Conservation (phyloP, 2,329 filamentous ascomycete genomes). For the Elsinoe australis region DNA sequence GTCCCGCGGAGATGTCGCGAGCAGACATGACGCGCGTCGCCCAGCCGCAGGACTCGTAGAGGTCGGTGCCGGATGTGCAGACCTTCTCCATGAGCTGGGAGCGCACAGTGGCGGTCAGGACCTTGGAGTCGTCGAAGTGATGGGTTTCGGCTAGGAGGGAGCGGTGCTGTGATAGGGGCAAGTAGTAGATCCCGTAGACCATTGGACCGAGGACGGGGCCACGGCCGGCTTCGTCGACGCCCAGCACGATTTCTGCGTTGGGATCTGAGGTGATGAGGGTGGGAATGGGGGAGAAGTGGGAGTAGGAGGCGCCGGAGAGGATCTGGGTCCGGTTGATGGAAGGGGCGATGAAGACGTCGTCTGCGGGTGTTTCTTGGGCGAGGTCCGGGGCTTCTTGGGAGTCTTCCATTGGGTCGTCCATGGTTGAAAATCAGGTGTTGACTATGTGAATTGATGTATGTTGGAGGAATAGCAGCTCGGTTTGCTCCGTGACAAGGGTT, state of each 20-base stretch:
- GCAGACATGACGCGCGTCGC: conserved; percentile 75
- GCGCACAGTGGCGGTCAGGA: conserved; percentile 72
- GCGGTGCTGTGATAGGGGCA: conserved; percentile 56
- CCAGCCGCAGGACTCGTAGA: conserved; percentile 67
- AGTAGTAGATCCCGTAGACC: conserved; percentile 65
- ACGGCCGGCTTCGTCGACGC: conserved; percentile 88
- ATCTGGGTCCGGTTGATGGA: conserved; percentile 37
- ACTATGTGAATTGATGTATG: not conserved
- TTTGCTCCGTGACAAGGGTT: too few species aligned
- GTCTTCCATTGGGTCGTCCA: conserved; percentile 29
- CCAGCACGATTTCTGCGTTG: conserved; percentile 62
- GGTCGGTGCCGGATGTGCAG: conserved; percentile 55
- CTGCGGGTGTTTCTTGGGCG: conserved; percentile 29
- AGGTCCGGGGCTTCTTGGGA: conserved; percentile 28
- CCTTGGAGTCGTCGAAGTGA: conserved; percentile 93
- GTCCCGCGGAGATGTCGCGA: conserved; percentile 69
- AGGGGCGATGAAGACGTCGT: conserved; percentile 40
- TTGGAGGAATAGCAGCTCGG: too few species aligned
- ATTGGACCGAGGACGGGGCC: conserved; percentile 77
- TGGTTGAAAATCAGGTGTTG: conserved; percentile 19
- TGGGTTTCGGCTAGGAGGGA: conserved; percentile 69
- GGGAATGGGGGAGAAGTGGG: conserved; percentile 42
- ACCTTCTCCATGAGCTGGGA: conserved; percentile 63
- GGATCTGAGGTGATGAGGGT: conserved; percentile 34
- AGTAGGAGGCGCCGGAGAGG: conserved; percentile 40